Evolutionary conservation across 2,329 filamentous ascomycete species (phyloP).

Genomic region (Penicillium olsonii): DNA sequence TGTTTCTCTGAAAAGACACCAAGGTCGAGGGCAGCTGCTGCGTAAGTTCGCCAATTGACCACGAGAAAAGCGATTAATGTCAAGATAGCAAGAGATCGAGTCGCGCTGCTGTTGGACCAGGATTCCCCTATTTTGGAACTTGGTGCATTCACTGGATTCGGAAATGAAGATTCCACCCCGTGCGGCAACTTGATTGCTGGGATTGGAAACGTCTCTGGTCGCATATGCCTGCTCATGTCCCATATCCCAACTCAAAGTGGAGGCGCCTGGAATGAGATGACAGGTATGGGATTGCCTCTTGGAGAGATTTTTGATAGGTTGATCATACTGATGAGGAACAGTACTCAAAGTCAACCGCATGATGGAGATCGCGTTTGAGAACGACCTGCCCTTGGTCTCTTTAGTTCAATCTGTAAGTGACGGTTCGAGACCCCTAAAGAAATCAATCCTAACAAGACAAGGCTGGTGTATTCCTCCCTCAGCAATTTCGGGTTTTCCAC

Average conservation of each 20-base stretch:
- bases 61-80: neutral
- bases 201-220: conserved; percentile 39
- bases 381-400: conserved; percentile 43
- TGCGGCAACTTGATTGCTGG: conserved; percentile 43
- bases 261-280: conserved; percentile 48
- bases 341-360: conserved; percentile 41
- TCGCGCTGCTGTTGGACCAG: conserved; percentile 40
- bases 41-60: conserved; percentile 16
- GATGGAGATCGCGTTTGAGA: conserved; percentile 42
- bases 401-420: conserved; percentile 41
- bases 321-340: neutral
- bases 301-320: neutral
- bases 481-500: conserved; percentile 51
- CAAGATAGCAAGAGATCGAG: conserved; percentile 39
- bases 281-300: conserved; percentile 22
- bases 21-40: conserved; percentile 31
- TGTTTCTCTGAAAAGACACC: conserved; percentile 31
- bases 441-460: conserved; percentile 3
- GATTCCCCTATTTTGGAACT: conserved; percentile 46
- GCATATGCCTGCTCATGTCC: conserved; percentile 41
- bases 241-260: conserved; percentile 47
- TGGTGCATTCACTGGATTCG: conserved; percentile 40
- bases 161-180: conserved; percentile 36
- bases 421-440: too few relatives aligned
- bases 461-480: conserved; percentile 46